A percentile compares a stretch with the other conserved stretches of the same genome.
Evolutionary conservation across 2,329 filamentous ascomycete genomes (phyloP).

Genomic region (Fusarium metavorans): DNA sequence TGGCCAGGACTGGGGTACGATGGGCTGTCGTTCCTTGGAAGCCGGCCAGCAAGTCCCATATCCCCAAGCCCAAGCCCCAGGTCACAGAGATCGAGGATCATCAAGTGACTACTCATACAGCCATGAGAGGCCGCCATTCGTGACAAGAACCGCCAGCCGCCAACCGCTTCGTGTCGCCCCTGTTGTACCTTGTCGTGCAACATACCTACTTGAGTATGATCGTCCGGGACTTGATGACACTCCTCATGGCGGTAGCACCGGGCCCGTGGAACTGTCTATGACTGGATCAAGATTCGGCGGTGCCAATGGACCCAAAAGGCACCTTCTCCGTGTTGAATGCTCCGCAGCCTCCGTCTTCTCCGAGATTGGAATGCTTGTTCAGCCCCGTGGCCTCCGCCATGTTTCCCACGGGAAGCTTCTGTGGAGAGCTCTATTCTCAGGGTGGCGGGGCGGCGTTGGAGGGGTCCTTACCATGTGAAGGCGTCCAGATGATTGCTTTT

Average conservation of each 20-base stretch:
- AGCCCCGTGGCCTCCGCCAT: conserved; percentile 4
- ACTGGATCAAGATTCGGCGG: conserved; percentile 30
- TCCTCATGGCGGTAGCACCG: conserved; percentile 24
- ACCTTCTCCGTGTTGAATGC: neutral
- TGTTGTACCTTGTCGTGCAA: conserved; percentile 1
- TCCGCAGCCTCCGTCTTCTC: conserved; percentile 11
- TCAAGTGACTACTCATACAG: conserved; percentile 17
- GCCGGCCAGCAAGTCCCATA: neutral
- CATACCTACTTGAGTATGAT: conserved; percentile 23
- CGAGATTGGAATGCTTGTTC: neutral
- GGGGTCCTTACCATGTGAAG: conserved; percentile 6
- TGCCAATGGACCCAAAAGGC: conserved; percentile 15
- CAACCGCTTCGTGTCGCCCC: conserved; percentile 6
- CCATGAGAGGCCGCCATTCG: conserved; percentile 10
- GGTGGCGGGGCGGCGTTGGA: conserved; percentile 9
- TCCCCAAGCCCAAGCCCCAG: neutral
- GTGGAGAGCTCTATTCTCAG: conserved; percentile 11
- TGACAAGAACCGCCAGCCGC: conserved; percentile 10
- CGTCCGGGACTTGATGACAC: conserved; percentile 27
- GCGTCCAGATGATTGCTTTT: conserved; percentile 1
- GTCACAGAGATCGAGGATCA: conserved; percentile 13
- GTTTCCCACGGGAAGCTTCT: conserved; percentile 21
- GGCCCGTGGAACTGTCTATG: conserved; percentile 17
- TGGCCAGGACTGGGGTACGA: neutral
- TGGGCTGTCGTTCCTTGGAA: conserved; percentile 14